Percentiles rank a stretch among this genome's conserved stretches.
phyloP scores from a whole-genome alignment of 495 filamentous ascomycete species.

The Penicillium psychrofluorescens region DNA sequence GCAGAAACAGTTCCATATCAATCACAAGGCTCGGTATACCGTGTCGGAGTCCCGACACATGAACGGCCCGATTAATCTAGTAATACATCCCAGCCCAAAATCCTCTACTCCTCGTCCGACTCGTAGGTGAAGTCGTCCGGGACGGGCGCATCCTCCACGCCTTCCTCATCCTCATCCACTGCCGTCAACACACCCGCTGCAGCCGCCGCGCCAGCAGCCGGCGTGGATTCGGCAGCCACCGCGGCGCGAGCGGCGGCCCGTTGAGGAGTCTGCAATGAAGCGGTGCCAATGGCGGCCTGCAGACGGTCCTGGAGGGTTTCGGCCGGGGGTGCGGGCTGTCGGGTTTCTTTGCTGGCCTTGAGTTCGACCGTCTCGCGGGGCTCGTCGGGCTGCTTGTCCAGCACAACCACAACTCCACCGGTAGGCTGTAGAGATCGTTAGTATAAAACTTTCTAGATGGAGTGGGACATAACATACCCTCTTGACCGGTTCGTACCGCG shows the following conservation, averaged over 20 bases:
- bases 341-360: slow-evolving; percentile 72
- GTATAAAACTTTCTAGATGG: slow-evolving; percentile 11
- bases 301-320: slow-evolving; percentile 39
- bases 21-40: neutral
- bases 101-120: slow-evolving; percentile 61
- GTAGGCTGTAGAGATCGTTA: slow-evolving; percentile 66
- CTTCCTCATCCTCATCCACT: slow-evolving; percentile 78
- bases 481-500: slow-evolving; percentile 91
- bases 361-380: slow-evolving; percentile 74
- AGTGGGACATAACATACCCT: slow-evolving; percentile 52
- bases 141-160: slow-evolving; percentile 69
- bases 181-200: slow-evolving; percentile 76
- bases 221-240: slow-evolving; percentile 14
- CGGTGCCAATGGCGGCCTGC: slow-evolving; percentile 29
- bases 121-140: slow-evolving; percentile 84
- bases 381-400: slow-evolving; percentile 77
- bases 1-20: slow-evolving; percentile 6
- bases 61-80: slow-evolving; percentile 33
- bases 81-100: slow-evolving; percentile 38
- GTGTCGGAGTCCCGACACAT: slow-evolving; percentile 7
- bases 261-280: slow-evolving; percentile 33
- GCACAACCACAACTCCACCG: slow-evolving; percentile 82
- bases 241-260: slow-evolving; percentile 24
- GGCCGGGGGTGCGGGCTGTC: slow-evolving; percentile 48
- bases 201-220: slow-evolving; percentile 53